Base-by-base conservation (phyloP, 805 yeast genomes). In the Candida michaelii region DNA sequence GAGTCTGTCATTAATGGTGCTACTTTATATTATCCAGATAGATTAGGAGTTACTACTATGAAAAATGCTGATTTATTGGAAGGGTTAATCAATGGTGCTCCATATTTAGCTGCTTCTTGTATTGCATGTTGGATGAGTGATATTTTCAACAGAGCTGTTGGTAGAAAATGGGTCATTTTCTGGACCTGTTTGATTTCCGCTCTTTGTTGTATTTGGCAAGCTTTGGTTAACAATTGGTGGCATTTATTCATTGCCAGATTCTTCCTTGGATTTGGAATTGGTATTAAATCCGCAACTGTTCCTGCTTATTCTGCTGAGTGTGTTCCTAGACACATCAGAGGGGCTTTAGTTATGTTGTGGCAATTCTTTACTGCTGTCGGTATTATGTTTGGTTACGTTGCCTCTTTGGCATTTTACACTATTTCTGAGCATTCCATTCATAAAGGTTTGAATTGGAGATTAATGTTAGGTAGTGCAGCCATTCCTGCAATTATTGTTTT, bases 321-420 rank as follows among this genome's bases (percentile, higher is more conserved):
- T 52, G 56, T 80, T 8, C 85, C 85, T 1, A 76, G 76, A 11
- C 62, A 63, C 10, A 72, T 77, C 30, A 69, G 88, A 55, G 89
- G 89, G 37, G 77, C 85, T 1, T 65, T 83, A 45, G 80, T 80
- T 37, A 80, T 82, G 83, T 67, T 78, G 63, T 82, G 86, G 85
- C 88, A 83, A 63, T 78, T 80, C 52, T 82, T 81, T 69, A 81
- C 86, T n/a, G 87, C 88, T 1, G 76, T 82, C 40, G 89, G 89
- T 45, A 80, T 83, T 48, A 76, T 79, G 77, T 67, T 82, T 50
- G 88, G 88, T 15, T 79, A 79, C 46, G 77, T 80, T 25, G 69
- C 82, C 14, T 71, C 76, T 18, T 71, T 81, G 45, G 83, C 82
- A 1, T 79, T 82, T 55, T 80, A 77, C 63, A 62, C 69, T 36